Base-by-base conservation (phyloP, 2,329 filamentous ascomycete species). In the Xylaria sp. region DNA sequence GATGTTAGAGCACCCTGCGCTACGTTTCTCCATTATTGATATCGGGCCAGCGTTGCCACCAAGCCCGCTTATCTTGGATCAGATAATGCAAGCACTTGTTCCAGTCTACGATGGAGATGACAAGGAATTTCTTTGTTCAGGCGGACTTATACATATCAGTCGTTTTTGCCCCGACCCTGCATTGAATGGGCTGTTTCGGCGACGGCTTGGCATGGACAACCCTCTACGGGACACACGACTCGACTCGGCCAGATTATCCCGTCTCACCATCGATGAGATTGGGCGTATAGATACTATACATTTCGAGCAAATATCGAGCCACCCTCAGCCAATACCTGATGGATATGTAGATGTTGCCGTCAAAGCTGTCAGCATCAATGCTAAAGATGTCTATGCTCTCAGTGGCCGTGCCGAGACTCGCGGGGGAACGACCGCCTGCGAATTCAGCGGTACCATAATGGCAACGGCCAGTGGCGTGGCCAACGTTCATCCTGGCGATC, bases 171-270 rank as follows among this genome's bases (percentile, higher is more conserved):
- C 76, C 1, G 74, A 76, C 28, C 2, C 18, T 0, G 31, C 46
- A 0, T 33, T 75, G 2, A 78, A 78, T 43, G 58, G 67, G 5
- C 46, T 69, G 0, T 76, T 77, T 64, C 69, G 70, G 2, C 69
- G 64, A 3, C 48, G 64, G 7, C 33, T 67, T 3, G 65, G 36
- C 36, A 39, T 39, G 36, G 36, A 39, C 12, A 39, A 39, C 12
- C 36, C 36, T 12, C 36, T 39, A 12, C 36, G 36, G 6, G 12
- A 12, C 12, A 39, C 36, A 6, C 36, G 36, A 39, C 36, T 39
- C 6, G 36, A 39, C 12, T 6, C 6, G 36, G 36, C 36, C 36
- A 12, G 36, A 39, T 39, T 39, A 39, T 39, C 36, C 12, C 36
- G 36, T 39, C 36, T 39, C 36, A 39, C 36, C 6, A 39, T 39